phyloP scores from a whole-genome alignment of 345 rosid genomes.

The Theobroma cacao region DNA sequence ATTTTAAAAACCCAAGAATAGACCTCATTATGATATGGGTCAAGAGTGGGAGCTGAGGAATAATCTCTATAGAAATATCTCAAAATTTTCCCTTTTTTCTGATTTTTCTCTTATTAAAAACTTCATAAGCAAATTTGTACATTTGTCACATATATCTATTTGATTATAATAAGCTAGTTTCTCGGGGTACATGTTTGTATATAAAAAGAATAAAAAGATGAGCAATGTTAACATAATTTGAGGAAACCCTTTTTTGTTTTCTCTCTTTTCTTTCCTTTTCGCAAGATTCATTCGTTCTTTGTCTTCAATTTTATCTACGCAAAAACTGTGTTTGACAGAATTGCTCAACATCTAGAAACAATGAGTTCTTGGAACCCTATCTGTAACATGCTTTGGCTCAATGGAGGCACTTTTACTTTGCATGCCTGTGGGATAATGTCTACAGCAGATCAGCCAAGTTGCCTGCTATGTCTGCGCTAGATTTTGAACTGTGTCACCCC shows the following conservation, averaged over 20 bases:
- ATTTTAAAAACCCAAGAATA: constrained; percentile 1
- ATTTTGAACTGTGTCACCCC: background rate
- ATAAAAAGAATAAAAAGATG: background rate
- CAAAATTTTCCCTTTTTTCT: too few relatives aligned
- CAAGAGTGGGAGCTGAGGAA: too few relatives aligned
- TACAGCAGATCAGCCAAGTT: background rate
- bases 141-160: too few relatives aligned
- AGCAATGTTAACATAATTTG: background rate
- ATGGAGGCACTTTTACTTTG: background rate
- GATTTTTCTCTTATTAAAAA: too few relatives aligned
- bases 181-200: background rate
- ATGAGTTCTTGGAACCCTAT: background rate
- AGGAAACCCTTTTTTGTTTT: background rate
- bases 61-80: too few relatives aligned
- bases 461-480: background rate
- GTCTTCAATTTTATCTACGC: background rate
- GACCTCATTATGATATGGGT: background rate
- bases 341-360: background rate
- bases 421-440: background rate
- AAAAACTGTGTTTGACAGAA: background rate
- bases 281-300: background rate
- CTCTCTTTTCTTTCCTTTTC: too few relatives aligned
- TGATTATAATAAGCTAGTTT: too few relatives aligned
- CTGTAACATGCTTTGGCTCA: background rate
- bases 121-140: too few relatives aligned